A percentile compares a stretch with the other conserved stretches of the same genome.
phyloP scores from a whole-genome alignment of 2,329 filamentous ascomycete species.

The Phyllosticta capitalensis region DNA sequence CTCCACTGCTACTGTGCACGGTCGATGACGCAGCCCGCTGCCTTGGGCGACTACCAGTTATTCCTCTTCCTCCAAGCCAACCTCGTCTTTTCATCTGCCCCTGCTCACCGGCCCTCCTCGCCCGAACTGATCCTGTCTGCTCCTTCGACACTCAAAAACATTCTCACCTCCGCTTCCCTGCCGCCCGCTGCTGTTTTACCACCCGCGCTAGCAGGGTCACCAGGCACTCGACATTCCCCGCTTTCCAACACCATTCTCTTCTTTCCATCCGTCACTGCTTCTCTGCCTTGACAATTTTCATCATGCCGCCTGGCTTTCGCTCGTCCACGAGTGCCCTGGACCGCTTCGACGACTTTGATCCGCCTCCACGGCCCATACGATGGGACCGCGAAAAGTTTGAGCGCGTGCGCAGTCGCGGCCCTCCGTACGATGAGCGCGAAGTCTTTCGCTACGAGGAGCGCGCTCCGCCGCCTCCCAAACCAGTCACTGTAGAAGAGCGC shows the following conservation, averaged over 20 bases:
- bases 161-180: not conserved
- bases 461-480: constrained; percentile 27
- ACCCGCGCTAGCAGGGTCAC: not conserved
- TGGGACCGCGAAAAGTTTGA: constrained; percentile 45
- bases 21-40: too few species aligned
- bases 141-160: not conserved
- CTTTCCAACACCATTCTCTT: not conserved
- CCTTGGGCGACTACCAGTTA: not conserved
- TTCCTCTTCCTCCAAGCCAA: not conserved
- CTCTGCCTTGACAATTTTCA: not conserved
- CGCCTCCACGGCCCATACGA: constrained; percentile 27
- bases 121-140: not conserved
- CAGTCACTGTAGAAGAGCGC: constrained; percentile 34
- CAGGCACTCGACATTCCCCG: not conserved
- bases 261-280: not conserved
- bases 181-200: not conserved
- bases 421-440: constrained; percentile 24
- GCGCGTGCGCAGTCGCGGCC: constrained; percentile 26
- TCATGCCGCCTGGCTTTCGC: constrained; percentile 18
- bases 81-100: not conserved
- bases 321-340: constrained; percentile 35
- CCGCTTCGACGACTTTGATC: constrained; percentile 34
- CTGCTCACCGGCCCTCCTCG: not conserved
- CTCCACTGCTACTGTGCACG: too few species aligned
- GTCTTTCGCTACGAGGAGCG: constrained; percentile 35